Evolutionary conservation across 192 early-diverging fungal species (phyloP), one percentile per base, ranked within the genome.

Genomic region (Entophlyctis luteolus): DNA sequence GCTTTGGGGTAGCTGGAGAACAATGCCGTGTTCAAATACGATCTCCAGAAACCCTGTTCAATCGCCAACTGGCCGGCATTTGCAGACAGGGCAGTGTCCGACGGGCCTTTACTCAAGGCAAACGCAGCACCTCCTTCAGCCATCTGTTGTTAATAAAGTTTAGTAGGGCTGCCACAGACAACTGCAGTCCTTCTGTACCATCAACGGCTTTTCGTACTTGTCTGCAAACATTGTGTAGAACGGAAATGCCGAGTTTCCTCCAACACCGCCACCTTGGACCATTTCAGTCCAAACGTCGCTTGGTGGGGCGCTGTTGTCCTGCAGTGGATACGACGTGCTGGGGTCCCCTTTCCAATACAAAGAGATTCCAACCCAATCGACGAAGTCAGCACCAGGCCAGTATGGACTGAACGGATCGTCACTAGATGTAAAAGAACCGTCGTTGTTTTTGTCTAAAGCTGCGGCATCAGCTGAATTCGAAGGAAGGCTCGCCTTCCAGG

Each of bases 341-440:
- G 36, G 18, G 32, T 59, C 48, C 1, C 70, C 70, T 33, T 68
- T 68, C 67, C 55, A 68, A 55, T 68, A 68, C 5, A 67, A 14
- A 35, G 52, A 55, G 6, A 56, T 34, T 12, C 65, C 65, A 14
- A 67, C 65, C 77, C 77, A 81, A 67, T 81, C 80, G 22, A 81
- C 80, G 47, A 67, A 79, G 10, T 65, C 73, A 47, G 70, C 75
- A 16, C 80, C 80, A 14, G 80, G 80, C 52, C 72, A 81, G 70
- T 76, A 81, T 20, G 80, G 80, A 25, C 57, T 35, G 55, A 66
- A 81, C 1, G 80, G 80, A 52, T 81, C 80, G 56, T 81, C 80
- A 59, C 62, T 32, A n/a, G 50, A 36, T 55, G 48, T 63, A 5
- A 77, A 4, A 22, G 39, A 18, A 3, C 75, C 72, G 36, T 77